These are phyloP conservation scores for Geranomyces variabilis DNA, from an alignment of 192 early-diverging fungal species.

Conservation along the genomic window DNA sequence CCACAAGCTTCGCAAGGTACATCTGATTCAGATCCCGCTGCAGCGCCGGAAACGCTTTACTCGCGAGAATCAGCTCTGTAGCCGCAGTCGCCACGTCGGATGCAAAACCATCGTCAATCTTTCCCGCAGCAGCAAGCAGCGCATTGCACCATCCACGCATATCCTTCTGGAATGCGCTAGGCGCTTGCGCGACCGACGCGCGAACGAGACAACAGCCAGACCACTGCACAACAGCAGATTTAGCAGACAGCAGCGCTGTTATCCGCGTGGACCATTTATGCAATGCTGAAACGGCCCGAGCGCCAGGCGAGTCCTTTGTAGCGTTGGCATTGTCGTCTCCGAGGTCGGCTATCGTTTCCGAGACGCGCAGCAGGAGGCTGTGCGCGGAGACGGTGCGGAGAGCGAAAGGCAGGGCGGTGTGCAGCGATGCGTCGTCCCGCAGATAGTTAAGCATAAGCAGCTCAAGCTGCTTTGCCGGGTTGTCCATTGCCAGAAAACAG, in stretches of 20 bases:
- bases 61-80: neutral
- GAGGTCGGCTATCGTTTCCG: neutral
- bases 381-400: conserved; percentile 3
- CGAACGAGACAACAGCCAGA: conserved; percentile 5
- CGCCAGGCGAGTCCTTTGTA: conserved; percentile 4
- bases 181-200: conserved; percentile 10
- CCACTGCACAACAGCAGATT: conserved; percentile 4
- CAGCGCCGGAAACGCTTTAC: conserved; percentile 17
- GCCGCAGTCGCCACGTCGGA: neutral
- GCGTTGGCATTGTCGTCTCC: neutral
- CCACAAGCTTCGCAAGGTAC: conserved; percentile 25
- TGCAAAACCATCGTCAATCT: neutral
- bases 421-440: neutral
- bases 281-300: conserved; percentile 12
- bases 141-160: conserved; percentile 20
- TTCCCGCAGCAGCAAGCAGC: conserved; percentile 1
- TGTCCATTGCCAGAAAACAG: too few relatives aligned
- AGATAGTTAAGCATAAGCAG: conserved; percentile 11
- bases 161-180: conserved; percentile 25
- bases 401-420: neutral
- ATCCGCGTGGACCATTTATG: conserved; percentile 27
- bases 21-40: conserved; percentile 28
- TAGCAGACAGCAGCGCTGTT: conserved; percentile 11
- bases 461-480: conserved; percentile 14
- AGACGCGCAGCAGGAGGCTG: neutral